Conservation (phyloP, 352 stramenopile species). For the Phytophthora pistaciae region DNA sequence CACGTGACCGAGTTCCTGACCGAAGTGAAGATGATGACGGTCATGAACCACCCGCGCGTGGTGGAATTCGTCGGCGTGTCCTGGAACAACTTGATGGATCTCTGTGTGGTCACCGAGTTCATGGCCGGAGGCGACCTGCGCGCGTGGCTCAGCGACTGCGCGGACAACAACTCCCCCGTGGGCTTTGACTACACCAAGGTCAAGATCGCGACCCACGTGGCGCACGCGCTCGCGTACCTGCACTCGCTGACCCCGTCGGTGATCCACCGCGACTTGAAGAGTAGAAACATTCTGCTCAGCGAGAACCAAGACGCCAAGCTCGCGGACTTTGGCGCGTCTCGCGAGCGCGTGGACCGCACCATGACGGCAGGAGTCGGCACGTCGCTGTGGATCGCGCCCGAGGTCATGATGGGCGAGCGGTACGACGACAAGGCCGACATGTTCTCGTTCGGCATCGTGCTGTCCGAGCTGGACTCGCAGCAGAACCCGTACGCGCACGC, state of each 20-base stretch:
- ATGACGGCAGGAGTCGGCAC: constrained; percentile 60
- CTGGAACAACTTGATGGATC: constrained; percentile 64
- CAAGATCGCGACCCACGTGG: constrained; percentile 49
- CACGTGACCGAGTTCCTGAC: constrained; percentile 59
- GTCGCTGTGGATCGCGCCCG: constrained; percentile 50
- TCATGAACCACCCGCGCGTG: constrained; percentile 53
- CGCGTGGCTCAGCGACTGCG: constrained; percentile 44
- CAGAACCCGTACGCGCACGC: constrained; percentile 44
- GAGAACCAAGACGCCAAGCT: constrained; percentile 50
- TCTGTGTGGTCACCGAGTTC: constrained; percentile 71
- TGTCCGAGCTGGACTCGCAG: constrained; percentile 57
- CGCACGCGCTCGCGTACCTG: constrained; percentile 52
- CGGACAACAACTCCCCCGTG: constrained; percentile 21
- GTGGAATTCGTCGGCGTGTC: constrained; percentile 66
- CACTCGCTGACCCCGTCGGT: constrained; percentile 49
- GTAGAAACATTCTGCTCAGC: constrained; percentile 55
- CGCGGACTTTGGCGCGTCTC: constrained; percentile 56
- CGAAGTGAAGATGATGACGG: constrained; percentile 61
- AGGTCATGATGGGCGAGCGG: constrained; percentile 55
- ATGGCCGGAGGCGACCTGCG: constrained; percentile 70
- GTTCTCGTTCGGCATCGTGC: constrained; percentile 58
- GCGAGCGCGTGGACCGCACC: constrained; percentile 41
- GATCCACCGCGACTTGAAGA: constrained; percentile 66
- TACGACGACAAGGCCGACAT: constrained; percentile 62
- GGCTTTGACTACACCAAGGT: constrained; percentile 55